Evolutionary conservation across 805 yeast species (phyloP).

Genomic region (Hanseniaspora mollemarum): DNA sequence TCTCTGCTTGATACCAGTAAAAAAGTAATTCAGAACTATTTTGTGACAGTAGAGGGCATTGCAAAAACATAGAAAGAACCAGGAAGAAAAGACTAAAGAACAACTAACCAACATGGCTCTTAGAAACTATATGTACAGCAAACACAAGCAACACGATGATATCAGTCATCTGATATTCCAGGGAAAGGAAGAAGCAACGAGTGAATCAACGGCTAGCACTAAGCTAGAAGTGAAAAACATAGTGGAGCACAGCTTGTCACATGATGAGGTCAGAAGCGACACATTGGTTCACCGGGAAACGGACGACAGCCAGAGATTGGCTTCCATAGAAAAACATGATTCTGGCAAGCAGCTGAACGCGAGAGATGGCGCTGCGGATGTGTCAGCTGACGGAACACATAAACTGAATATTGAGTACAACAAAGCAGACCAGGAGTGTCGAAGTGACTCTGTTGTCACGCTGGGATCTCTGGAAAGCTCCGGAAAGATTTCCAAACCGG

Average conservation of each 20-base stretch:
- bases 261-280: not conserved
- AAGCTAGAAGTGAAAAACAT: not conserved
- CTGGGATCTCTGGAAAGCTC: not conserved
- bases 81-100: no score
- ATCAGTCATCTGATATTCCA: slow-evolving; percentile 12
- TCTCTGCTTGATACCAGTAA: no score
- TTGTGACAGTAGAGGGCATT: no score
- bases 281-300: not conserved
- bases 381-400: no score
- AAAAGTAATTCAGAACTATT: no score
- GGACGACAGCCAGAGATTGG: not conserved
- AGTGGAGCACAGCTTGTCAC: not conserved
- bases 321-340: not conserved
- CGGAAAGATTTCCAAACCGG: no score
- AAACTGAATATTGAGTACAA: not conserved
- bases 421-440: not conserved
- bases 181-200: not conserved
- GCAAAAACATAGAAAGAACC: not conserved
- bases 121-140: slow-evolving; percentile 16
- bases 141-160: slow-evolving; percentile 11
- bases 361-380: not conserved
- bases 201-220: not conserved
- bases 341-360: no score
- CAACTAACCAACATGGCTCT: slow-evolving; percentile 14
- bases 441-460: not conserved